Evolutionary conservation across 1,284 basidiomycete genomes (phyloP).

Genomic region (Volvariella volvacea): DNA sequence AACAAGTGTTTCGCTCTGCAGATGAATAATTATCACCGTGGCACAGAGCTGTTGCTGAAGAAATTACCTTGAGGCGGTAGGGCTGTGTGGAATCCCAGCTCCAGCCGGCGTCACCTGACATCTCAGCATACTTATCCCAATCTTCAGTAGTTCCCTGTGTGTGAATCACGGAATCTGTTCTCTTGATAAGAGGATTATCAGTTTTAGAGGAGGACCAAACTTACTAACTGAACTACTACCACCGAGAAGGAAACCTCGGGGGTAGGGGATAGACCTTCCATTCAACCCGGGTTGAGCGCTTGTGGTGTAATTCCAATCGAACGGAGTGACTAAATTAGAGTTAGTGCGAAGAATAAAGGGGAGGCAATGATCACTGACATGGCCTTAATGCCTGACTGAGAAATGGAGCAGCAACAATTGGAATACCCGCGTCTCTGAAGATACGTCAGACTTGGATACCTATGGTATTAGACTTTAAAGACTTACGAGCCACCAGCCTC

Average conservation of each 20-base stretch:
- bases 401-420: no score
- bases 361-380: no score
- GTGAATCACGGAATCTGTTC: constrained; percentile 18
- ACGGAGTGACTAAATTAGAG: background rate
- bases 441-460: no score
- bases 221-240: constrained; percentile 26
- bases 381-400: no score
- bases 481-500: no score
- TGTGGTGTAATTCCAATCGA: constrained; percentile 26
- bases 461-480: no score
- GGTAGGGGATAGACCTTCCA: constrained; percentile 18
- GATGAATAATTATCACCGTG: background rate
- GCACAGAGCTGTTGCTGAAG: background rate
- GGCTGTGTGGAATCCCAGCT: constrained; percentile 17
- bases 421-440: no score
- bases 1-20: constrained; percentile 21
- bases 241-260: constrained; percentile 23
- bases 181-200: constrained; percentile 19
- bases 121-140: constrained; percentile 18
- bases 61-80: constrained; percentile 16
- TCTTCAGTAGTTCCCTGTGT: constrained; percentile 21
- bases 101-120: constrained; percentile 22
- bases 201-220: constrained; percentile 9
- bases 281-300: constrained; percentile 20
- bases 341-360: no score